phyloP scores from a whole-genome alignment of 2,329 filamentous ascomycete species.

The Ilyonectria sp. region DNA sequence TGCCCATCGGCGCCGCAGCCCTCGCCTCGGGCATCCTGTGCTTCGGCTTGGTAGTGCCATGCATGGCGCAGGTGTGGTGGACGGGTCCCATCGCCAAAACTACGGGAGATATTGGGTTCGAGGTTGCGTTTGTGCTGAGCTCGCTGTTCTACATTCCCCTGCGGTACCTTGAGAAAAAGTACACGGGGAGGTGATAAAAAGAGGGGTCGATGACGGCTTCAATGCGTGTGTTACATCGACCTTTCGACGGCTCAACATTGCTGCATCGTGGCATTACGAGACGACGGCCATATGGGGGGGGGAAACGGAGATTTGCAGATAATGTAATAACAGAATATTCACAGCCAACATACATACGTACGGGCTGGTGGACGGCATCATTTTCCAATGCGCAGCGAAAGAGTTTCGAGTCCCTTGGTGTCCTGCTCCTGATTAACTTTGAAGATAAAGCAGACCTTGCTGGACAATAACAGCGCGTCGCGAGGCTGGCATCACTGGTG shows the following conservation, averaged over 20 bases:
- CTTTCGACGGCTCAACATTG: neutral
- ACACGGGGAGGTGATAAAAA: constrained; percentile 43
- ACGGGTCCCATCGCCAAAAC: constrained; percentile 71
- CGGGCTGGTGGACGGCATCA: neutral
- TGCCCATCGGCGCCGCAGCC: constrained; percentile 65
- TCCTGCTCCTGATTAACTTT: neutral
- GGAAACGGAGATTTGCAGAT: constrained; percentile 5
- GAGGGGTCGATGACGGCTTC: neutral
- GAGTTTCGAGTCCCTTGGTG: neutral
- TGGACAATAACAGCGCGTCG: neutral
- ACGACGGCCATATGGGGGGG: constrained; percentile 9
- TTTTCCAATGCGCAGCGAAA: neutral
- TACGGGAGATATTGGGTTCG: constrained; percentile 77
- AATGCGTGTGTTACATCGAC: neutral
- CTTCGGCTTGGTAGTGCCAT: constrained; percentile 69
- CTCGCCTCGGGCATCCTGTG: constrained; percentile 62
- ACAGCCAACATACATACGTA: neutral
- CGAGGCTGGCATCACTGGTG: neutral
- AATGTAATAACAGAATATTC: constrained; percentile 19
- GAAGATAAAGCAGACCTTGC: neutral
- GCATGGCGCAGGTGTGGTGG: constrained; percentile 74
- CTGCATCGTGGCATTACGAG: constrained; percentile 14
- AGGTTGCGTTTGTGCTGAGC: constrained; percentile 71
- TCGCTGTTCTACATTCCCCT: constrained; percentile 64
- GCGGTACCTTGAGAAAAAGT: constrained; percentile 61